Evolutionary conservation across 345 rosid genomes (phyloP).

Genomic region (Eucalyptus sp.): DNA sequence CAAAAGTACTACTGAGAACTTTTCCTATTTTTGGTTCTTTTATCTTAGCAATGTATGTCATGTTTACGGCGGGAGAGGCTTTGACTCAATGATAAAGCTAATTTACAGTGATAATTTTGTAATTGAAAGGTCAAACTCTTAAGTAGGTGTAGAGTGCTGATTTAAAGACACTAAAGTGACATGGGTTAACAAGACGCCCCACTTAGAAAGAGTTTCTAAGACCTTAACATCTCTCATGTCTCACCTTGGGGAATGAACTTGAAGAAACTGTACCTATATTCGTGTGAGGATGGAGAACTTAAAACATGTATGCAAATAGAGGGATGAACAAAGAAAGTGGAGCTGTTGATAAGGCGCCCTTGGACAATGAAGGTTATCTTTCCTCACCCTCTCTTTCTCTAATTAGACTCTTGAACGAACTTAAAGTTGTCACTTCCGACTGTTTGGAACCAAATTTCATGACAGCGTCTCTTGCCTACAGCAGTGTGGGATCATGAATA

Average conservation of each 20-base stretch:
- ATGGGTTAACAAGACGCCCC: neutral
- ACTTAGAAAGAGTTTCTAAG: neutral
- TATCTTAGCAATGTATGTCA: neutral
- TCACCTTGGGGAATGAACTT: neutral
- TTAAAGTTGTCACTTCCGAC: neutral
- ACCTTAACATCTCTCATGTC: neutral
- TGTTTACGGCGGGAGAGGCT: neutral
- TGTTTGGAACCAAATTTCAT: neutral
- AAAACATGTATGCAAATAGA: neutral
- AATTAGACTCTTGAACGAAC: neutral
- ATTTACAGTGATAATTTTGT: neutral
- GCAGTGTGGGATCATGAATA: neutral
- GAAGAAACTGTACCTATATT: neutral
- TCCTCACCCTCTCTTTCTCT: neutral
- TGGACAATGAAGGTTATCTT: neutral
- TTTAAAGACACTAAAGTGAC: neutral
- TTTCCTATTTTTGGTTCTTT: neutral
- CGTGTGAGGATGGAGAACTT: neutral
- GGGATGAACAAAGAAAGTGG: neutral
- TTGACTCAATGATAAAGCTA: neutral
- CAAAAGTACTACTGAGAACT: neutral
- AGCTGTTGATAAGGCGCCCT: neutral
- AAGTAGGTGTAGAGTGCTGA: neutral
- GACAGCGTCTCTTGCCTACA: neutral
- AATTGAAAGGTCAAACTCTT: neutral